phyloP scores from a whole-genome alignment of 1,139 yeast species.

The Saccharomycopsis crataegensis region DNA sequence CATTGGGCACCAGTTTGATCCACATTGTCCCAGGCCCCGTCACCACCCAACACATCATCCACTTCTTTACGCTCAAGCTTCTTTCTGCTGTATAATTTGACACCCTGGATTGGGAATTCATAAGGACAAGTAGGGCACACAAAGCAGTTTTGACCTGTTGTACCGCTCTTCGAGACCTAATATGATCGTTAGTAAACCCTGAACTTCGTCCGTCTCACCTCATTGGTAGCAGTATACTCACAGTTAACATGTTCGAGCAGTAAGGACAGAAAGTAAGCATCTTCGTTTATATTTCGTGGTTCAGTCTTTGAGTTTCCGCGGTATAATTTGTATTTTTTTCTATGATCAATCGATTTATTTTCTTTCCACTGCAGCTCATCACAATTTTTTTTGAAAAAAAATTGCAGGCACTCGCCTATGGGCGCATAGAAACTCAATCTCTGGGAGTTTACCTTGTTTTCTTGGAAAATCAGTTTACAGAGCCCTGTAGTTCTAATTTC shows the following conservation, averaged over 20 bases:
- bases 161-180: conserved; percentile 31
- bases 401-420: too few relatives aligned
- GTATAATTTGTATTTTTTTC: not conserved
- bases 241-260: conserved; percentile 82
- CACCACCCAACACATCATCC: conserved; percentile 95
- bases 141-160: conserved; percentile 34
- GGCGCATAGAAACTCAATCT: too few relatives aligned
- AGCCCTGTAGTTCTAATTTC: too few relatives aligned
- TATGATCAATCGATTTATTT: not conserved
- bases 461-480: too few relatives aligned
- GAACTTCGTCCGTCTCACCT: not conserved
- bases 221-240: conserved; percentile 24
- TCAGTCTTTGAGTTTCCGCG: not conserved
- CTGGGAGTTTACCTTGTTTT: too few relatives aligned
- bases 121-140: conserved; percentile 94
- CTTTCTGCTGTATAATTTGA: conserved; percentile 80
- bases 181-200: not conserved
- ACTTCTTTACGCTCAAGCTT: conserved; percentile 79
- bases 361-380: not conserved
- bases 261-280: conserved; percentile 94
- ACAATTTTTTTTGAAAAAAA: too few relatives aligned
- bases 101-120: conserved; percentile 77
- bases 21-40: conserved; percentile 98
- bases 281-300: not conserved
- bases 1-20: conserved; percentile 88